phyloP scores from a whole-genome alignment of 2,329 filamentous ascomycete genomes.

The Cladophialophora chaetospira region DNA sequence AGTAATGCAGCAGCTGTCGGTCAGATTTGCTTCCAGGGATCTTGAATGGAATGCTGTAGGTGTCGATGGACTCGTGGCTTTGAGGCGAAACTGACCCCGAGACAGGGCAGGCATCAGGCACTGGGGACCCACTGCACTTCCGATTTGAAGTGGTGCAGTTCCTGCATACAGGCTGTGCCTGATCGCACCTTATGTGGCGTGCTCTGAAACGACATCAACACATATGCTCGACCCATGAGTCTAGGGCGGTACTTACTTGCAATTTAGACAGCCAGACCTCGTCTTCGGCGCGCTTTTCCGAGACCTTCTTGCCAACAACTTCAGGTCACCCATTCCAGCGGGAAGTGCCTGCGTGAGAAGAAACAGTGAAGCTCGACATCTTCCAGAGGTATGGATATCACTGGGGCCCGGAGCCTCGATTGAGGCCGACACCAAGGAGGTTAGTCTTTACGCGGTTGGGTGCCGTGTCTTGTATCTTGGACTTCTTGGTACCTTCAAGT shows the following conservation, averaged over 20 bases:
- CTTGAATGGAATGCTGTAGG: constrained; percentile 21
- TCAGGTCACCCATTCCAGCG: background rate
- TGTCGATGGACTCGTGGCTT: background rate
- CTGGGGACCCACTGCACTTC: constrained; percentile 57
- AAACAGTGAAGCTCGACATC: background rate
- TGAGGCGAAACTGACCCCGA: background rate
- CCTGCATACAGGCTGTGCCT: constrained; percentile 40
- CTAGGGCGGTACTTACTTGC: constrained; percentile 21
- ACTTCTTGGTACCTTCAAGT: no score
- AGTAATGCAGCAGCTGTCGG: constrained; percentile 52
- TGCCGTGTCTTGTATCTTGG: background rate
- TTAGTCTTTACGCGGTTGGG: background rate
- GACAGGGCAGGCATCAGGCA: constrained; percentile 36
- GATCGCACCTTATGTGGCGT: constrained; percentile 20
- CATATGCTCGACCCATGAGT: background rate
- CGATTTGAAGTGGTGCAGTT: constrained; percentile 62
- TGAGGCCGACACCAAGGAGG: background rate
- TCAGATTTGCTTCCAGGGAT: constrained; percentile 13
- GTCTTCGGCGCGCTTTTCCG: constrained; percentile 22
- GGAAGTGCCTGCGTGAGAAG: background rate
- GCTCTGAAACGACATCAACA: background rate
- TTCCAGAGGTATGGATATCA: no score
- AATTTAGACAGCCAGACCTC: constrained; percentile 23
- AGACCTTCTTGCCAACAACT: background rate
- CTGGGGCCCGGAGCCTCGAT: background rate